phyloP scores from a whole-genome alignment of 345 rosid species.

The Aquilaria yunnanensis region DNA sequence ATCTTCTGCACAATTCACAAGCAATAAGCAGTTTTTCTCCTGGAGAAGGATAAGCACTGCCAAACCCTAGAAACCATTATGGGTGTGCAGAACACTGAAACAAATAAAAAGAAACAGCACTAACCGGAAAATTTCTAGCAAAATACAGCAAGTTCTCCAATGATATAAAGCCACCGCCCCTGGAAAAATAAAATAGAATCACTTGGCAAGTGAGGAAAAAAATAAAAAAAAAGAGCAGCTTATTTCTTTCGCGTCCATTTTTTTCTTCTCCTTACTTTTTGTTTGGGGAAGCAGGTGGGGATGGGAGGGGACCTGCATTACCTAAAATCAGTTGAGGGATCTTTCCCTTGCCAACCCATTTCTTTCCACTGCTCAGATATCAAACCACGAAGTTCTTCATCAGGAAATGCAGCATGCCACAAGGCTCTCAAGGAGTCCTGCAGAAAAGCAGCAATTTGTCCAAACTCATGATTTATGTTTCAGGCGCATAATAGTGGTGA shows the following conservation, averaged over 20 bases:
- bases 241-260: no score
- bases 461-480: conserved; percentile 1
- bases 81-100: no score
- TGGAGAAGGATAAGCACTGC: no score
- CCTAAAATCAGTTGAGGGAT: conserved; percentile 99
- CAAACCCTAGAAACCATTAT: no score
- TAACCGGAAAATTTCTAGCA: conserved; percentile 79
- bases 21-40: no score
- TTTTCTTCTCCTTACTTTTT: no score
- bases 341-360: conserved; percentile 99
- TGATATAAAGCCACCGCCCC: conserved; percentile 99
- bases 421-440: conserved; percentile 86
- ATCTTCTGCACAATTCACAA: no score
- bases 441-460: conserved; percentile 19
- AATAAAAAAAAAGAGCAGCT: not conserved
- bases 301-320: conserved; percentile 12
- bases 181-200: conserved; percentile 16
- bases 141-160: conserved; percentile 93
- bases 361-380: conserved; percentile 99
- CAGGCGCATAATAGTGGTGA: not conserved
- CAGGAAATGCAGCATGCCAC: conserved; percentile 92
- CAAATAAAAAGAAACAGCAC: not conserved
- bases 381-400: conserved; percentile 75
- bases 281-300: not conserved
- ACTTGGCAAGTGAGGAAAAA: conserved; percentile 3